A percentile compares a stretch with the other conserved stretches of the same genome.
Conservation (phyloP, 2,329 filamentous ascomycete genomes). For the Alternaria conjuncta region DNA sequence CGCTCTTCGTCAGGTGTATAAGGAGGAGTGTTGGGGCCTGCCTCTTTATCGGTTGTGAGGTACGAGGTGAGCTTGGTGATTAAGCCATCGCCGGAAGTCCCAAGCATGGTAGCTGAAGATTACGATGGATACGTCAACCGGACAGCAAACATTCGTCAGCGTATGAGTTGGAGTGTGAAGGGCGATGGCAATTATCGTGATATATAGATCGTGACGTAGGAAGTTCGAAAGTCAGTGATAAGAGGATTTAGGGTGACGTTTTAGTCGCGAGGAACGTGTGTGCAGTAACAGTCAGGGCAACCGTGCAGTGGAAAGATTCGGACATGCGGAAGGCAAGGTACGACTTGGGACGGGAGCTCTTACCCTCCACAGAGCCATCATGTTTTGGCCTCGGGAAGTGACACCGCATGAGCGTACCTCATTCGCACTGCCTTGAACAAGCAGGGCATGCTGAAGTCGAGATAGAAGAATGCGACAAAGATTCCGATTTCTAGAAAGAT, state of each 20-base stretch:
- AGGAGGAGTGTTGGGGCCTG: background rate
- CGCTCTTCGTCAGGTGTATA: background rate
- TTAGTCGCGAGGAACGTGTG: background rate
- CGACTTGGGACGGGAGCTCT: background rate
- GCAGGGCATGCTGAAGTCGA: background rate
- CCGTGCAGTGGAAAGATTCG: background rate
- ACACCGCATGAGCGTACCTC: background rate
- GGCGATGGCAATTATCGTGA: background rate
- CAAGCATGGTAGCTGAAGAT: background rate
- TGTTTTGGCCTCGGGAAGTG: background rate
- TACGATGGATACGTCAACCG: background rate
- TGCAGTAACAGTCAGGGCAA: background rate
- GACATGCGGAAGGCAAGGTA: background rate
- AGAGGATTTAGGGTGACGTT: background rate
- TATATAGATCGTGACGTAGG: background rate
- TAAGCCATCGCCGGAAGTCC: conserved; percentile 1
- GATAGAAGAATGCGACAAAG: background rate
- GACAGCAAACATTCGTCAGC: background rate
- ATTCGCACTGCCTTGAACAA: background rate
- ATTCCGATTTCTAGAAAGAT: background rate
- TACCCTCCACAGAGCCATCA: background rate
- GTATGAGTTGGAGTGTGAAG: background rate
- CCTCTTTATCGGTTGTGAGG: background rate
- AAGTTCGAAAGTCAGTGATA: background rate
- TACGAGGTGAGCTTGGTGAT: conserved; percentile 11